phyloP scores from a whole-genome alignment of 495 filamentous ascomycete species.

The Emericellopsis terricola region DNA sequence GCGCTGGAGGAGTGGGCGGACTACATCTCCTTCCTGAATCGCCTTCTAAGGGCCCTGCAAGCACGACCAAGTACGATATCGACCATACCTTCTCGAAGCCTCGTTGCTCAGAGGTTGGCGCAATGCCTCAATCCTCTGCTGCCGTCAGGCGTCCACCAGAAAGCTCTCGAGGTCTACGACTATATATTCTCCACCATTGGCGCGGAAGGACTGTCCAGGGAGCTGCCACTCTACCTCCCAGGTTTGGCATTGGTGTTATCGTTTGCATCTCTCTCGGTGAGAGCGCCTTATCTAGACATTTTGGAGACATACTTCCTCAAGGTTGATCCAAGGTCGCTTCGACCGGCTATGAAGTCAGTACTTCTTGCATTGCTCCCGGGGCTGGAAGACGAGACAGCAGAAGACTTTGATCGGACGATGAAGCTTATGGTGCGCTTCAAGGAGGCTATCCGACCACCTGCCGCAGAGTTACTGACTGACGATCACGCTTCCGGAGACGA shows the following conservation, averaged over 20 bases:
- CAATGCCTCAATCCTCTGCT: conserved; percentile 89
- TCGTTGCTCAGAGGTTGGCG: conserved; percentile 77
- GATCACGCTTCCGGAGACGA: conserved; percentile 48
- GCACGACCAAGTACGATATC: conserved; percentile 52
- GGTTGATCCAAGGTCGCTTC: conserved; percentile 47
- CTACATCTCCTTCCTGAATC: conserved; percentile 91
- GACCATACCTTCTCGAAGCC: conserved; percentile 63
- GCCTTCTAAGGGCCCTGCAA: conserved; percentile 87
- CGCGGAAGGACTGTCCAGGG: conserved; percentile 54
- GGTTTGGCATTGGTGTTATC: conserved; percentile 76
- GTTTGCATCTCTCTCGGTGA: conserved; percentile 80
- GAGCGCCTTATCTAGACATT: conserved; percentile 65
- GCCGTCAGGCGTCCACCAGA: conserved; percentile 96
- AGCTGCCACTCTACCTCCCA: conserved; percentile 75
- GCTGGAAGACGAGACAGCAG: conserved; percentile 86
- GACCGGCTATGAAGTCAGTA: conserved; percentile 78
- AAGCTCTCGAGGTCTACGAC: conserved; percentile 81
- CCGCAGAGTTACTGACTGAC: conserved; percentile 27
- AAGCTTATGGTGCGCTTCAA: conserved; percentile 63
- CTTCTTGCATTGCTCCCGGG: conserved; percentile 76
- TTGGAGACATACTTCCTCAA: conserved; percentile 64
- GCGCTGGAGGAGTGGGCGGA: conserved; percentile 96
- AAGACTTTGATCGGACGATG: conserved; percentile 85
- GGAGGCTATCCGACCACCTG: conserved; percentile 35
- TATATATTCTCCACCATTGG: conserved; percentile 71